Evolutionary conservation across 78 protist genomes (phyloP).

Genomic region (Dictyostelium discoideum): DNA sequence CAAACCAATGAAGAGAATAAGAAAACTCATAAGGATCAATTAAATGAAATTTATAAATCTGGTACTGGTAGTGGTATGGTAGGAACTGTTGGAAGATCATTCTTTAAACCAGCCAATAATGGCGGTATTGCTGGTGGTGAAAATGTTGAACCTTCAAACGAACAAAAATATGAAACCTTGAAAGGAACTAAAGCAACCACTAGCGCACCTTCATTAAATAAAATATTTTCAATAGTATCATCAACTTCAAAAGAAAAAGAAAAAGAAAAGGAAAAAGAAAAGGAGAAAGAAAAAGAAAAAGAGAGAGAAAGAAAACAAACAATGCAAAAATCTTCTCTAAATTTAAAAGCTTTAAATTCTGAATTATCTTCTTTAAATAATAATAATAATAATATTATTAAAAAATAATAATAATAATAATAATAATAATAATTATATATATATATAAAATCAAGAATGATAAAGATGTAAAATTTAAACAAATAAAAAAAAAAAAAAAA

Average conservation of each 20-base stretch:
- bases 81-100: conserved; percentile 33
- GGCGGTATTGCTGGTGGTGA: background rate
- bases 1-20: background rate
- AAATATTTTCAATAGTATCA: conserved; percentile 32
- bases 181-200: background rate
- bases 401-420: too few species aligned
- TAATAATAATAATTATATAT: background rate
- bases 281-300: background rate
- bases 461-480: background rate
- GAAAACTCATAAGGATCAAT: background rate
- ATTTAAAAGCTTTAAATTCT: conserved; percentile 28
- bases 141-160: background rate
- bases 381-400: too few species aligned
- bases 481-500: background rate
- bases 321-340: background rate
- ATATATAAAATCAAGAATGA: too few species aligned
- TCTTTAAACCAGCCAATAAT: background rate
- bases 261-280: conserved; percentile 11
- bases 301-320: background rate
- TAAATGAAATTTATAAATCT: background rate
- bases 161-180: background rate
- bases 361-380: conserved; percentile 7
- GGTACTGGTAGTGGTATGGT: conserved; percentile 16
- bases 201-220: conserved; percentile 63
- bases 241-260: conserved; percentile 34